Evolutionary conservation across 2,329 filamentous ascomycete genomes (phyloP).

Genomic region (Phaeophleospora eucalypticola): DNA sequence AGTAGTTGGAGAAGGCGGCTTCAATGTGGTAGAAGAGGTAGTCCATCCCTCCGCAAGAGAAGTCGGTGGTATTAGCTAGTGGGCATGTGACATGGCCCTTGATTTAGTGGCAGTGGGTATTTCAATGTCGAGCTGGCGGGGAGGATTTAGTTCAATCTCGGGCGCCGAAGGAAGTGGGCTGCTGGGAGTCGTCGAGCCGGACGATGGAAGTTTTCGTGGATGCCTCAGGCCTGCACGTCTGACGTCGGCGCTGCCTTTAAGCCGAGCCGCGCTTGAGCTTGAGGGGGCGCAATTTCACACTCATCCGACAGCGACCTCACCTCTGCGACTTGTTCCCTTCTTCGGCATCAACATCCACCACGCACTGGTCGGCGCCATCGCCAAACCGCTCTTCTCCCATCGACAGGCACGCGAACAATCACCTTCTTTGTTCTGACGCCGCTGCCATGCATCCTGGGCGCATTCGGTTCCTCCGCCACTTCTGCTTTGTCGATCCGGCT

Average conservation of each 20-base stretch:
- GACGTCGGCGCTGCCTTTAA: too few species aligned
- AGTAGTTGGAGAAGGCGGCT: constrained; percentile 33
- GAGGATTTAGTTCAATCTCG: too few species aligned
- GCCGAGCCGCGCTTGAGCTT: too few species aligned
- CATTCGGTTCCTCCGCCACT: not conserved
- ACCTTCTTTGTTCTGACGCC: constrained; percentile 1
- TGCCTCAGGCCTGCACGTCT: too few species aligned
- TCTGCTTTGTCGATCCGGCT: constrained; percentile 1
- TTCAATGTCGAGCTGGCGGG: too few species aligned
- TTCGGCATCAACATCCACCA: constrained; percentile 12
- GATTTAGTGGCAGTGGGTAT: too few species aligned
- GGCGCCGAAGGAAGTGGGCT: too few species aligned
- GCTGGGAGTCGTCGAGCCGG: too few species aligned
- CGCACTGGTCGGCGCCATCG: constrained; percentile 5
- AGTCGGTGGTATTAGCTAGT: too few species aligned
- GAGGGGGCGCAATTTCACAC: too few species aligned
- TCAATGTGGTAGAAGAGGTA: constrained; percentile 35
- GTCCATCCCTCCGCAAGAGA: constrained; percentile 27
- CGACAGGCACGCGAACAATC: not conserved
- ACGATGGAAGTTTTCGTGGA: too few species aligned
- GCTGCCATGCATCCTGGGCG: not conserved
- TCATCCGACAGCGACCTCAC: constrained; percentile 2
- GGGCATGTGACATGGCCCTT: too few species aligned
- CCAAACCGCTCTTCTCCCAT: constrained; percentile 2
- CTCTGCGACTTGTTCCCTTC: not conserved